Evolutionary conservation across 2,329 filamentous ascomycete genomes (phyloP), one percentile per base, ranked within the genome.

Genomic region (Balansia obtecta): DNA sequence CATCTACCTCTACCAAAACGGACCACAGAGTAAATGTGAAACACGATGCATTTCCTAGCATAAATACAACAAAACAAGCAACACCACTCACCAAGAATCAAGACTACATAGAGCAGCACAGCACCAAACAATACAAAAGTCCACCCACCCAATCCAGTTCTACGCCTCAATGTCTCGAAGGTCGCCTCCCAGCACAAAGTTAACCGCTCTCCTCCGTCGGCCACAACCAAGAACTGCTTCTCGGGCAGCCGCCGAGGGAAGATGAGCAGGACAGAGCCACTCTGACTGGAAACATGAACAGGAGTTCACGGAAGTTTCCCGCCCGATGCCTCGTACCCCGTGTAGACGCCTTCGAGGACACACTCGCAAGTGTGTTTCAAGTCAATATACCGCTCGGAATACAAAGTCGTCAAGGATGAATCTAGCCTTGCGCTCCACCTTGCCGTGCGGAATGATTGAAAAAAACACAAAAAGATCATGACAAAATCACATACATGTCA

Each of bases 371-470:
- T 46, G 37, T 44, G 39, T 15, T 22, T 46, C 41, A 27, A 7
- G 16, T 77, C 71, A 55, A 74, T 84, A 54, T 84, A 78, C 79
- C 80, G 80, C 80, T 82, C 80, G 78, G 80, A 83, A 83, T 84
- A 84, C 80, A 83, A 77, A 83, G 79, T 75, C 73, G 70, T 75
- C 80, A 84, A 84, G 80, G 80, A 84, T 79, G 70, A 71, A 65
- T 80, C 80, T 83, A 79, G 77, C 80, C 80, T 84, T 84, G 80
- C 78, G 79, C 80, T 84, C 80, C 80, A 84, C 80, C 80, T 79
- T 75, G 79, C 79, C 79, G 77, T 80, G 80, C 80, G 80, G 78
- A 78, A 37, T 37, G 33, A 12, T 32, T n/a, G n/a, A n/a, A n/a
- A n/a, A n/a, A n/a, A n/a, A n/a, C n/a, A n/a, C n/a, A 6, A 15